Percentiles rank a stretch among this genome's conserved stretches.
phyloP scores from a whole-genome alignment of 148 eudicot genomes.

The Cornus suecica region DNA sequence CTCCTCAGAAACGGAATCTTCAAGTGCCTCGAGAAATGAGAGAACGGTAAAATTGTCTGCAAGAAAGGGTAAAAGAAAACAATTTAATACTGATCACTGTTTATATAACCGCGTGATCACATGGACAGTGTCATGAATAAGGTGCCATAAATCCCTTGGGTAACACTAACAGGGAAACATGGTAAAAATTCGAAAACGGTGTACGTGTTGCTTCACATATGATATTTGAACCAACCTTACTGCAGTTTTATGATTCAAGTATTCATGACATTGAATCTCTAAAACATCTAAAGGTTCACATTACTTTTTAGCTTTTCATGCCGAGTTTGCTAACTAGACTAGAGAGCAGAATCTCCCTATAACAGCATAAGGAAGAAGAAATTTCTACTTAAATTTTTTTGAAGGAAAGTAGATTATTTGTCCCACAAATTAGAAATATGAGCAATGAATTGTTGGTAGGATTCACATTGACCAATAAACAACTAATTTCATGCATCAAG shows the following conservation, averaged over 20 bases:
- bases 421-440: too few relatives aligned
- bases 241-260: background rate
- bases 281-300: background rate
- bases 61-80: background rate
- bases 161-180: background rate
- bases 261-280: background rate
- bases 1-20: conserved; percentile 70
- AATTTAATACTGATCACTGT: background rate
- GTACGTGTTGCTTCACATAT: background rate
- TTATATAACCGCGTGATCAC: background rate
- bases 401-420: background rate
- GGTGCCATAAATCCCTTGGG: background rate
- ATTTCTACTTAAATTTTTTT: background rate
- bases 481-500: background rate
- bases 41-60: conserved; percentile 90
- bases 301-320: background rate
- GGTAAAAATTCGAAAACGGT: background rate
- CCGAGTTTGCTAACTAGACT: background rate
- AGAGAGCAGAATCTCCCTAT: background rate
- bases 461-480: background rate
- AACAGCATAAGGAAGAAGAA: background rate
- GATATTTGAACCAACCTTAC: background rate
- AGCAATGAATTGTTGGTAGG: too few relatives aligned
- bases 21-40: conserved; percentile 97
- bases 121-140: background rate